A percentile compares a stretch with the other conserved stretches of the same genome.
phyloP scores from a whole-genome alignment of 2,329 filamentous ascomycete species.

The Chaetomium sp. region DNA sequence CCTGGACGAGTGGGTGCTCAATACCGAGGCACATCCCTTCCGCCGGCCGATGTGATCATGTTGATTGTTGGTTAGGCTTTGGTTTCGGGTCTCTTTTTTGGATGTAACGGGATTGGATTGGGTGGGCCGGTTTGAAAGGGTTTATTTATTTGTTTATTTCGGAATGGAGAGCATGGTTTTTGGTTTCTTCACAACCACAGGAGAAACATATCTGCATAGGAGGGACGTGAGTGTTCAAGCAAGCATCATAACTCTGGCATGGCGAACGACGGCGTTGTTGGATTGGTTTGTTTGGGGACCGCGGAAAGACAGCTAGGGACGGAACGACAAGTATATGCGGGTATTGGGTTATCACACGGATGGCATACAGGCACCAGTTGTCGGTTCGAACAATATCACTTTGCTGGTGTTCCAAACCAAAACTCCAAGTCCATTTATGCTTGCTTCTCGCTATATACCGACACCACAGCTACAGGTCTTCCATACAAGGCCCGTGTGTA shows the following conservation, averaged over 20 bases:
- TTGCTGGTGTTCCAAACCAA: slow-evolving; percentile 8
- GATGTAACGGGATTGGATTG: not conserved
- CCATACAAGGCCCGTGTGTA: not conserved
- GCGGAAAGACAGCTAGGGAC: no score
- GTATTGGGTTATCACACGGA: no score
- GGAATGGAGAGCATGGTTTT: not conserved
- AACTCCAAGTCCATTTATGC: slow-evolving; percentile 23
- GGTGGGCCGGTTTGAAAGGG: not conserved
- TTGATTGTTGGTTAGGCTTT: not conserved
- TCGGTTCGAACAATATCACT: no score
- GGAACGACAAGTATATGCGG: no score
- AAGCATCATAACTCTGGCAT: slow-evolving; percentile 1
- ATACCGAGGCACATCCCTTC: slow-evolving; percentile 65
- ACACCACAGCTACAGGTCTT: slow-evolving; percentile 1
- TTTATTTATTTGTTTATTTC: not conserved
- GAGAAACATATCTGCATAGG: slow-evolving; percentile 1
- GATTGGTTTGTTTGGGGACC: not conserved
- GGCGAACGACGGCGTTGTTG: slow-evolving; percentile 17
- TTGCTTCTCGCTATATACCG: slow-evolving; percentile 17
- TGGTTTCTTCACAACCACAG: not conserved
- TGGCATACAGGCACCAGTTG: no score
- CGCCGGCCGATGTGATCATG: slow-evolving; percentile 44
- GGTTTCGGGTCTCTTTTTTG: not conserved
- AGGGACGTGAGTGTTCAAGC: not conserved
- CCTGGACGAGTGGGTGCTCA: slow-evolving; percentile 69